These are phyloP conservation scores for Drechslerella coelobrocha DNA, from an alignment of 2,329 filamentous ascomycete genomes.

Conservation along the genomic window DNA sequence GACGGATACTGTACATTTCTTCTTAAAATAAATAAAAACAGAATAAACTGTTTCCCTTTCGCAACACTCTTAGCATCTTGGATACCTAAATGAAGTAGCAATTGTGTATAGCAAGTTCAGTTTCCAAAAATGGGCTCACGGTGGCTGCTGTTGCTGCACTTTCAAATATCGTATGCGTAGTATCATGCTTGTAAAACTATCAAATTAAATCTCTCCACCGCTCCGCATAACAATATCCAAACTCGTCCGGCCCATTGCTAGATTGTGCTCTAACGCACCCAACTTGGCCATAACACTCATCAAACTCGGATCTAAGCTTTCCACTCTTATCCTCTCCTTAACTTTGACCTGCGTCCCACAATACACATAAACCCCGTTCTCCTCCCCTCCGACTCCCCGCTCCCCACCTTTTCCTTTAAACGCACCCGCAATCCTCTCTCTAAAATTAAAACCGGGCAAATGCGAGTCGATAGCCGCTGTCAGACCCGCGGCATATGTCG, in stretches of 20 bases:
- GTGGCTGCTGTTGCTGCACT: no score
- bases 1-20: no score
- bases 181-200: no score
- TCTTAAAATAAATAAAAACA: no score
- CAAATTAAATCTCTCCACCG: constrained; percentile 52
- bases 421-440: constrained; percentile 53
- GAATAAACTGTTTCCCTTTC: no score
- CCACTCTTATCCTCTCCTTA: constrained; percentile 70
- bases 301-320: constrained; percentile 71
- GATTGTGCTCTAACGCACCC: constrained; percentile 68
- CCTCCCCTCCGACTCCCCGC: constrained; percentile 60
- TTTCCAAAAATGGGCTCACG: no score
- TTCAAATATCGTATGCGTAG: no score
- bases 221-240: constrained; percentile 68
- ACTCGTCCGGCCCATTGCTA: constrained; percentile 66
- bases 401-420: constrained; percentile 41
- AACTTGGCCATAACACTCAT: constrained; percentile 72
- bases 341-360: constrained; percentile 68
- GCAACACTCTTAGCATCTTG: no score
- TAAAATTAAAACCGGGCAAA: constrained; percentile 50
- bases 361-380: constrained; percentile 66
- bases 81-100: no score
- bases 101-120: no score
- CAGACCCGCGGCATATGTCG: constrained; percentile 14
- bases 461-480: constrained; percentile 30